Evolutionary conservation across 2,329 filamentous ascomycete genomes (phyloP).

Genomic region (Alternaria tenuissima): DNA sequence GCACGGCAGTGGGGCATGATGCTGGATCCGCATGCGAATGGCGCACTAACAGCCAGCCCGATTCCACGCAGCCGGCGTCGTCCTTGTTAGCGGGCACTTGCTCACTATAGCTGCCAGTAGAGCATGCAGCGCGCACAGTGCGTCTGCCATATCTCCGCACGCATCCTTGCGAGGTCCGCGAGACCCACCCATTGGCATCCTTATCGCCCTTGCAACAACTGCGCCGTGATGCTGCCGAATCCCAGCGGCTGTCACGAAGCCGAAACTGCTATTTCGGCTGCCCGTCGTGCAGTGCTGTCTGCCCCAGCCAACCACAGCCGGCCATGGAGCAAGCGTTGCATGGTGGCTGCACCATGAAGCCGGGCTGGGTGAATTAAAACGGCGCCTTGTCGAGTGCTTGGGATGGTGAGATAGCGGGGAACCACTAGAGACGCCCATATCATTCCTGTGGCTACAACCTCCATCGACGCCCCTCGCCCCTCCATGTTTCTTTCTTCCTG

Average conservation of each 20-base stretch:
- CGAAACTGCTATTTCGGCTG: conserved; percentile 13
- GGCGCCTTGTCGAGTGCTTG: conserved; percentile 41
- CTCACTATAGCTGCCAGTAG: neutral
- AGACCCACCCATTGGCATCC: conserved; percentile 21
- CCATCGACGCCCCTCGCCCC: conserved; percentile 28
- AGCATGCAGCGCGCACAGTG: conserved; percentile 4
- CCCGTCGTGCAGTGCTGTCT: conserved; percentile 19
- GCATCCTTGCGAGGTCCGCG: neutral
- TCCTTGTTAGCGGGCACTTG: conserved; percentile 1
- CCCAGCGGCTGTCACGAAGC: conserved; percentile 15
- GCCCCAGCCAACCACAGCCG: conserved; percentile 29
- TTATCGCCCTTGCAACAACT: conserved; percentile 18
- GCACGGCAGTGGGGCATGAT: conserved; percentile 25
- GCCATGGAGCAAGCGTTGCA: conserved; percentile 35
- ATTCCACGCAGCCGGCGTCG: conserved; percentile 36
- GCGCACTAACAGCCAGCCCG: conserved; percentile 34
- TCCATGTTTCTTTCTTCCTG: conserved; percentile 27
- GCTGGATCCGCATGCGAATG: conserved; percentile 33
- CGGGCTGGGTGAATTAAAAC: conserved; percentile 37
- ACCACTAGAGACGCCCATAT: conserved; percentile 36
- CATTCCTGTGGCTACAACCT: conserved; percentile 44
- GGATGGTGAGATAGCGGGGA: conserved; percentile 39
- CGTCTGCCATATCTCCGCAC: conserved; percentile 8
- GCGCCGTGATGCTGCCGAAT: conserved; percentile 16
- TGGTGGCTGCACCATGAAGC: conserved; percentile 40